phyloP scores from a whole-genome alignment of 2,329 filamentous ascomycete species.

The Ploettnerulaceae sp. region DNA sequence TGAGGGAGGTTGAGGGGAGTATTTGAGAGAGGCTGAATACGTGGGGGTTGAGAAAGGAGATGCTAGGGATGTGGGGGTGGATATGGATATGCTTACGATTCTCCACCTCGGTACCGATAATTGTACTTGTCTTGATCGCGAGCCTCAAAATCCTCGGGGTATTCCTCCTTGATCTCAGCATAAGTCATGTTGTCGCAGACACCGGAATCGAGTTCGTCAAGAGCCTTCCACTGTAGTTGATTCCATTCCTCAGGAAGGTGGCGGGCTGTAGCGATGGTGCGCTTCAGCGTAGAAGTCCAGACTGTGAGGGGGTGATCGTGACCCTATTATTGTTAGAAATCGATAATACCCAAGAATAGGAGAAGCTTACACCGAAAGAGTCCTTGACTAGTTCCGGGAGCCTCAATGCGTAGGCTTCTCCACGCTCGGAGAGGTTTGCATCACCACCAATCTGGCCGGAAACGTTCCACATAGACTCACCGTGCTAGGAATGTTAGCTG shows the following conservation, averaged over 20 bases:
- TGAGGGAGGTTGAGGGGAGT: too few species aligned
- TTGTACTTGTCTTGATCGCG: constrained; percentile 99
- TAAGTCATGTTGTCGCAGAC: constrained; percentile 90
- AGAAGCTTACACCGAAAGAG: constrained; percentile 71
- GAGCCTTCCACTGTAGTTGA: constrained; percentile 96
- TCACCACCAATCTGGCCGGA: constrained; percentile 90
- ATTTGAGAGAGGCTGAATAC: not conserved
- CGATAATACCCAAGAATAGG: not conserved
- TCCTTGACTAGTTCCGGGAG: constrained; percentile 79
- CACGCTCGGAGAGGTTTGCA: constrained; percentile 77
- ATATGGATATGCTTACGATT: constrained; percentile 50
- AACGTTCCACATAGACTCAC: constrained; percentile 90
- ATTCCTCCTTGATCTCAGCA: constrained; percentile 84
- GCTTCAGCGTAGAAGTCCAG: constrained; percentile 71
- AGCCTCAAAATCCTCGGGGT: constrained; percentile 90
- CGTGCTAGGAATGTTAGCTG: constrained; percentile 56
- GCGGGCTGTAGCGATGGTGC: constrained; percentile 87
- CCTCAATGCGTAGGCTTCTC: constrained; percentile 79
- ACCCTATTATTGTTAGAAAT: constrained; percentile 19
- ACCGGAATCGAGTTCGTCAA: constrained; percentile 94
- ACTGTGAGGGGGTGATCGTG: constrained; percentile 58
- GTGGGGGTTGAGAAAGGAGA: not conserved
- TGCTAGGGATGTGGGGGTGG: not conserved
- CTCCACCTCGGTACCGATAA: constrained; percentile 94
- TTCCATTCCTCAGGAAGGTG: constrained; percentile 79